Conservation (phyloP, 2,329 filamentous ascomycete genomes). For the Lasiodiplodia theobromae region DNA sequence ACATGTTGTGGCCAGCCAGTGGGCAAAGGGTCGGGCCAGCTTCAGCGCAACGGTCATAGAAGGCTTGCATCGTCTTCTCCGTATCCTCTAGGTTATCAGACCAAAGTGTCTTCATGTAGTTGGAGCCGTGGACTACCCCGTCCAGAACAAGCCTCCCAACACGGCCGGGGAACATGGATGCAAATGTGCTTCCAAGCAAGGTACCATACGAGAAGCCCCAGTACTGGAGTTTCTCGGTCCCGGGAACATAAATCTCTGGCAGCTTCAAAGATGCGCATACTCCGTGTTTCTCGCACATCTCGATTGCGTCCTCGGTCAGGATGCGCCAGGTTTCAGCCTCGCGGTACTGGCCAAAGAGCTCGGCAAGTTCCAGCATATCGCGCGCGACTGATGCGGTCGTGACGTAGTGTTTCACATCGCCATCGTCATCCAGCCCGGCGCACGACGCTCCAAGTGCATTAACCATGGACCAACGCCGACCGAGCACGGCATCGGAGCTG, state of each 20-base stretch:
- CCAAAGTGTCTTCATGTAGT: constrained; percentile 47
- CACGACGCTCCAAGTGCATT: constrained; percentile 46
- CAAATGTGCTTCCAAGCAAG: constrained; percentile 48
- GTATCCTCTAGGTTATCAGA: constrained; percentile 52
- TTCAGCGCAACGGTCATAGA: constrained; percentile 55
- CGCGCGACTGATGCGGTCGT: constrained; percentile 56
- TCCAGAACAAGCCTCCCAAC: constrained; percentile 50
- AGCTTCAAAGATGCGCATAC: constrained; percentile 10
- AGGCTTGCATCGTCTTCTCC: constrained; percentile 51
- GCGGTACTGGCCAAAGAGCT: constrained; percentile 51
- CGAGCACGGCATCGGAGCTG: constrained; percentile 52
- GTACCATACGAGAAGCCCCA: constrained; percentile 60
- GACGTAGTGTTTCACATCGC: constrained; percentile 53
- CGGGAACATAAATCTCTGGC: constrained; percentile 33
- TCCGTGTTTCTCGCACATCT: constrained; percentile 12
- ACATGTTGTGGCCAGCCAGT: constrained; percentile 46
- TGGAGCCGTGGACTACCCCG: constrained; percentile 53
- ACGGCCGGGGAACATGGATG: constrained; percentile 48
- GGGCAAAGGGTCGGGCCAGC: constrained; percentile 51
- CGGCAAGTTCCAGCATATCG: constrained; percentile 59
- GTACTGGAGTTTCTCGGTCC: constrained; percentile 50
- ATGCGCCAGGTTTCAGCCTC: constrained; percentile 34
- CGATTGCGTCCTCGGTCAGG: constrained; percentile 1
- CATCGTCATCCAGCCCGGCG: constrained; percentile 36
- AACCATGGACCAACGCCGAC: constrained; percentile 51